phyloP scores from a whole-genome alignment of 2,329 filamentous ascomycete species.

The Tolypocladium inflatum region DNA sequence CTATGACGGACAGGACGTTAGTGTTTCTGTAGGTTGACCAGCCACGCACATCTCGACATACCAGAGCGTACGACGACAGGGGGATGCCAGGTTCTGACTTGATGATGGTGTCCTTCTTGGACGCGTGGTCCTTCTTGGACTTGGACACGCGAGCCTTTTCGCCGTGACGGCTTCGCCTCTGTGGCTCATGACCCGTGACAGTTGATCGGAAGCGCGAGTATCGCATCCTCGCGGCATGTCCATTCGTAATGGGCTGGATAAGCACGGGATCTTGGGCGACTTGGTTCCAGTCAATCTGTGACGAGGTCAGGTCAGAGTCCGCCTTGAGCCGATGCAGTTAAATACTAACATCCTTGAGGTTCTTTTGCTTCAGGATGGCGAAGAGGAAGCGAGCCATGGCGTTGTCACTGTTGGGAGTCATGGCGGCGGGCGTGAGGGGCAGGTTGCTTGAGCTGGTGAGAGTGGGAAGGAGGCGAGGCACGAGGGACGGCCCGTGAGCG shows the following conservation, averaged over 20 bases:
- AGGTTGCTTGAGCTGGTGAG: background rate
- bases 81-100: conserved; percentile 29
- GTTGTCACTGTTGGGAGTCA: conserved; percentile 47
- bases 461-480: background rate
- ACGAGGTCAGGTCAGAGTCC: background rate
- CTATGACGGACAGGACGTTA: conserved; percentile 18
- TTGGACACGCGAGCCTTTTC: conserved; percentile 38
- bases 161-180: conserved; percentile 32
- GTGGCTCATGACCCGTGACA: conserved; percentile 37
- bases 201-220: conserved; percentile 42
- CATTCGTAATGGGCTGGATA: conserved; percentile 45
- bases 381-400: conserved; percentile 49
- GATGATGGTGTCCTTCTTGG: conserved; percentile 23
- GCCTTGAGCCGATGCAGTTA: background rate
- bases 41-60: conserved; percentile 9
- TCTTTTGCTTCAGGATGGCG: conserved; percentile 50
- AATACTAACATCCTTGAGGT: conserved; percentile 47
- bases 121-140: conserved; percentile 23
- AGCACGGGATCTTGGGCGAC: conserved; percentile 47
- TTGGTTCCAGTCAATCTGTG: conserved; percentile 49
- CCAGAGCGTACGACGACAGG: conserved; percentile 18
- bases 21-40: background rate
- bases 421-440: conserved; percentile 15
- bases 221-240: conserved; percentile 52
- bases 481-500: background rate